Evolutionary conservation across 2,329 filamentous ascomycete species (phyloP), one percentile per base, ranked within the genome.

Genomic region (Xenoacremonium recifei): DNA sequence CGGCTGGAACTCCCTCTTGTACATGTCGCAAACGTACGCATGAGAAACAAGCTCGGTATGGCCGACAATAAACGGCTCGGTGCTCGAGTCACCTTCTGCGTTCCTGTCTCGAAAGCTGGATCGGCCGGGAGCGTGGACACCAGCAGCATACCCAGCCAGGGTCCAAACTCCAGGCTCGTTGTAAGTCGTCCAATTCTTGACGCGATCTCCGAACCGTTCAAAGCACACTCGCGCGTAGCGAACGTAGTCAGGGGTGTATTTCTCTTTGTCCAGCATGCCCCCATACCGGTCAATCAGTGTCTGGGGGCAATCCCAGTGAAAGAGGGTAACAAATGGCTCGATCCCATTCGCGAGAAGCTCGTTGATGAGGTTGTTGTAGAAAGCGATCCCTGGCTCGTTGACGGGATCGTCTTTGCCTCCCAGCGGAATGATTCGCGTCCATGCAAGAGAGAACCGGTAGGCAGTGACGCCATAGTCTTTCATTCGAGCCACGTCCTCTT

Each of bases 381-480:
- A 77, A 35, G 75, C 67, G 23, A 85, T 59, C 6, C 80, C 80
- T 37, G 73, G 71, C 45, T 81, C 69, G 52, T 84, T 84, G 58
- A 84, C 58, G 1, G 80, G 78, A 44, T 84, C 80, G 37, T 82
- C 73, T 39, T 77, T 76, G 15, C 80, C 80, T 15, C 81, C 80
- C 4, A 82, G 67, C 1, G 82, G 81, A 38, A 84, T 82, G 45
- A 85, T 77, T 32, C 80, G 76, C 11, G 78, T 76, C 81, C 81
- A 84, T 4, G 80, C 79, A 19, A 84, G 65, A 4, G 80, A 84
- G 59, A 84, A 84, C 18, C 80, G 76, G 57, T 84, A 84, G 4
- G 75, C 77, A 44, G 73, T 73, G 13, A 79, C 78, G 39, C 79
- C 75, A 39, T 77, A 76, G 39, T 73, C 61, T 58, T 80, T 82